Conservation (phyloP, 768 basidiomycete genomes). For the Lentinula guzmanii region DNA sequence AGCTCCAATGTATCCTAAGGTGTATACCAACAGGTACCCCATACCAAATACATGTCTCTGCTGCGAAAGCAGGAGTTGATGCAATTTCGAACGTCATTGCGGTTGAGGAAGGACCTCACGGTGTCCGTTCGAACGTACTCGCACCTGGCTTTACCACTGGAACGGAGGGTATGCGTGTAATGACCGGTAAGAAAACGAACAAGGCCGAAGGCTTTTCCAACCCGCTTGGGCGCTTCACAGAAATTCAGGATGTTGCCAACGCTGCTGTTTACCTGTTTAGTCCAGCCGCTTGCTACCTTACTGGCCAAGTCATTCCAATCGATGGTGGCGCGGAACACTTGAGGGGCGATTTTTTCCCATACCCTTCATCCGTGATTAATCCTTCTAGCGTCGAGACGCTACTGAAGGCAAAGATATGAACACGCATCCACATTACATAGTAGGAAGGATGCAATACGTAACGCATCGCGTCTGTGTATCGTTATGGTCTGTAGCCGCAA, state of each 20-base stretch:
- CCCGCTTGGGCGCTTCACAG: constrained; percentile 49
- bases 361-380: constrained; percentile 59
- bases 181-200: constrained; percentile 23
- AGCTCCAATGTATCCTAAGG: neutral
- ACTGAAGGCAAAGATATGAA: constrained; percentile 42
- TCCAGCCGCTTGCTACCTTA: constrained; percentile 69
- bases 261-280: constrained; percentile 79
- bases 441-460: neutral
- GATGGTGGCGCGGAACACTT: constrained; percentile 63
- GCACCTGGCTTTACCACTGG: constrained; percentile 77
- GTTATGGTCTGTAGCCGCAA: too few species aligned
- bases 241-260: constrained; percentile 61
- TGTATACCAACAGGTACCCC: constrained; percentile 48
- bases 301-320: constrained; percentile 66
- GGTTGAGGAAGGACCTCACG: constrained; percentile 90
- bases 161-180: constrained; percentile 72
- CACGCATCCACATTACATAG: neutral
- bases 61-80: constrained; percentile 93
- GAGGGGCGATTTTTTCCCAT: constrained; percentile 43
- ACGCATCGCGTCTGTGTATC: too few species aligned
- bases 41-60: constrained; percentile 89
- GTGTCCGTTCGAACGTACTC: constrained; percentile 85
- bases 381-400: constrained; percentile 42
- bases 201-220: constrained; percentile 14
- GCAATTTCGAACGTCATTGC: constrained; percentile 82